A percentile compares a stretch with the other conserved stretches of the same genome.
Evolutionary conservation across 345 rosid species (phyloP).

Genomic region (Zanthoxylum bungeanum): DNA sequence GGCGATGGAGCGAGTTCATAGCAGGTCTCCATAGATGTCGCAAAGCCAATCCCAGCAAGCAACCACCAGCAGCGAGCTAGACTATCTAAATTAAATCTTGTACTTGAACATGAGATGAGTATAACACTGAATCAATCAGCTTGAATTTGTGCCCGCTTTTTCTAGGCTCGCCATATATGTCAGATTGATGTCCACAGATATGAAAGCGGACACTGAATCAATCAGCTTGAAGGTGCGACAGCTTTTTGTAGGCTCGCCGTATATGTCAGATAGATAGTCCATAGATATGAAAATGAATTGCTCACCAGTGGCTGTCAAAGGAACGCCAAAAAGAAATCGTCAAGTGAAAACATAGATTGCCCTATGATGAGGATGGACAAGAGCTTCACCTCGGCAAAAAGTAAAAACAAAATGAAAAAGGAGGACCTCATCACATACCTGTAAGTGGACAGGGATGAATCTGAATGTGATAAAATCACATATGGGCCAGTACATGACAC

Average conservation of each 20-base stretch:
- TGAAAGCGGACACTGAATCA: slow-evolving; percentile 24
- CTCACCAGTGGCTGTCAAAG: slow-evolving; percentile 74
- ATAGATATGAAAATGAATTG: slow-evolving; percentile 86
- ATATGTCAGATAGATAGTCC: slow-evolving; percentile 89
- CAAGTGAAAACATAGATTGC: neutral
- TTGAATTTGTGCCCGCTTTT: slow-evolving; percentile 39
- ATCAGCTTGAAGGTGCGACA: slow-evolving; percentile 29
- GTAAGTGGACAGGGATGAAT: slow-evolving; percentile 80
- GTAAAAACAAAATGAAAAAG: neutral
- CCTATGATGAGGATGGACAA: neutral
- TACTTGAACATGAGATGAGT: neutral
- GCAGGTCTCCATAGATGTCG: neutral
- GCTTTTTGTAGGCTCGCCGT: slow-evolving; percentile 75
- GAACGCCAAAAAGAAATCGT: neutral
- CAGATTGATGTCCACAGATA: slow-evolving; percentile 88
- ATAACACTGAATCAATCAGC: slow-evolving; percentile 20
- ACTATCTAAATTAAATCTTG: neutral
- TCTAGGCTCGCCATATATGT: slow-evolving; percentile 81
- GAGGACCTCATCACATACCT: slow-evolving; percentile 39
- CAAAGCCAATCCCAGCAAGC: too few relatives aligned
- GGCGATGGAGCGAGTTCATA: neutral
- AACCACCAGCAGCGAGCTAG: neutral
- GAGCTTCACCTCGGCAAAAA: neutral
- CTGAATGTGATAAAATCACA: slow-evolving; percentile 88
- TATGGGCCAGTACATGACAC: slow-evolving; percentile 83